Evolutionary conservation across 2,329 filamentous ascomycete genomes (phyloP).

Genomic region (Furcasterigmium sp.): DNA sequence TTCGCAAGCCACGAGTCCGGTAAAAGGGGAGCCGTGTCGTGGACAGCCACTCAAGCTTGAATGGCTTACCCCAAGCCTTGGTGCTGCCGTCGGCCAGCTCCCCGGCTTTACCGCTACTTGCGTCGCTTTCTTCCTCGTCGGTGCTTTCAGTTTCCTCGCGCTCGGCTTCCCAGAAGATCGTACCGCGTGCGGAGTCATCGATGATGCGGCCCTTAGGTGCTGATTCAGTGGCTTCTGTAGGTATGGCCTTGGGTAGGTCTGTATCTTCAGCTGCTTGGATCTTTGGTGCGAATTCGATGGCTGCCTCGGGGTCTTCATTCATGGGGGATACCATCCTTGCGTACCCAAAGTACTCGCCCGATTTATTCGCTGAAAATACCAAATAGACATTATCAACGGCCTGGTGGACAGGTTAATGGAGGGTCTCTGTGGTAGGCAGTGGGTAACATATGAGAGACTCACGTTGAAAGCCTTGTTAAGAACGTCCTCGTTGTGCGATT

Average conservation of each 20-base stretch:
- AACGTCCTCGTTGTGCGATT: constrained; percentile 83
- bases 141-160: constrained; percentile 43
- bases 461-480: constrained; percentile 82
- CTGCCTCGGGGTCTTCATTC: constrained; percentile 66
- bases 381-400: constrained; percentile 79
- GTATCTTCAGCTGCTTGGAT: constrained; percentile 51
- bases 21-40: constrained; percentile 83
- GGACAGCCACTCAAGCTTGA: constrained; percentile 85
- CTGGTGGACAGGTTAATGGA: constrained; percentile 37
- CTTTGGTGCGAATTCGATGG: constrained; percentile 64
- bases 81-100: constrained; percentile 35
- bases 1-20: constrained; percentile 77
- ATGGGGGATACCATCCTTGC: constrained; percentile 86
- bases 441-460: constrained; percentile 19
- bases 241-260: constrained; percentile 73
- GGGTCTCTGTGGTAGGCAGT: neutral
- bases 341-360: constrained; percentile 94
- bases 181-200: constrained; percentile 87
- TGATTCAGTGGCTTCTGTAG: constrained; percentile 70
- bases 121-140: constrained; percentile 39
- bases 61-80: constrained; percentile 85
- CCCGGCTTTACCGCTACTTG: constrained; percentile 29
- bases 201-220: constrained; percentile 83
- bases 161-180: constrained; percentile 93
- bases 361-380: constrained; percentile 95